Evolutionary conservation across 2,329 filamentous ascomycete species (phyloP).

Genomic region (Colletotrichum liriopes): DNA sequence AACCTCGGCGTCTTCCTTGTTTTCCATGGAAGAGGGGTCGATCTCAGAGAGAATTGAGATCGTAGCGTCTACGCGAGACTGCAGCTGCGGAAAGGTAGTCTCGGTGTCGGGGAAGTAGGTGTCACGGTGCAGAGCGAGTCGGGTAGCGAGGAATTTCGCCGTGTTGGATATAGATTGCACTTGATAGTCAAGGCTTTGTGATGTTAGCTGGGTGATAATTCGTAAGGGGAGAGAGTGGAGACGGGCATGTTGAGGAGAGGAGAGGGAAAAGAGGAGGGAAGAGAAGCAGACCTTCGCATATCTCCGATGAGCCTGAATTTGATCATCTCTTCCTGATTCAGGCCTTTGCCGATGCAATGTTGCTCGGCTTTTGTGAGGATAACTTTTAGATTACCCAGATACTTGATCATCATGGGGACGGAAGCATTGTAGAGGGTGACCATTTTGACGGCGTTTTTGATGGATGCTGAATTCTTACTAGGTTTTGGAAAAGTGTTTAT

Average conservation of each 20-base stretch:
- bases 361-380: conserved; percentile 44
- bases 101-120: conserved; percentile 43
- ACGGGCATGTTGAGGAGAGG: not conserved
- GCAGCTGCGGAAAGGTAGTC: conserved; percentile 35
- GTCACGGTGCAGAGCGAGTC: conserved; percentile 37
- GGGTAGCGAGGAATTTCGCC: conserved; percentile 43
- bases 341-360: conserved; percentile 26
- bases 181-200: conserved; percentile 43
- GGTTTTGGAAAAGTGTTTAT: not conserved
- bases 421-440: conserved; percentile 37
- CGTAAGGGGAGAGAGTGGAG: not conserved
- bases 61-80: conserved; percentile 43
- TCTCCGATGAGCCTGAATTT: conserved; percentile 43
- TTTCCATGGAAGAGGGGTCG: conserved; percentile 42
- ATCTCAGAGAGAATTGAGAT: conserved; percentile 51
- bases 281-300: conserved; percentile 43
- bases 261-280: not conserved
- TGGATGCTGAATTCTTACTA: not conserved
- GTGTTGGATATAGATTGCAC: conserved; percentile 45
- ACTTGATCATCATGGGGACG: conserved; percentile 50
- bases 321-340: conserved; percentile 44
- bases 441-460: conserved; percentile 11
- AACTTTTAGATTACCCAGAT: conserved; percentile 46
- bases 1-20: conserved; percentile 46
- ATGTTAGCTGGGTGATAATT: not conserved